Evolutionary conservation across 306 rosid species (phyloP), one percentile per base, ranked within the genome.

Genomic region (Quercus cerris): DNA sequence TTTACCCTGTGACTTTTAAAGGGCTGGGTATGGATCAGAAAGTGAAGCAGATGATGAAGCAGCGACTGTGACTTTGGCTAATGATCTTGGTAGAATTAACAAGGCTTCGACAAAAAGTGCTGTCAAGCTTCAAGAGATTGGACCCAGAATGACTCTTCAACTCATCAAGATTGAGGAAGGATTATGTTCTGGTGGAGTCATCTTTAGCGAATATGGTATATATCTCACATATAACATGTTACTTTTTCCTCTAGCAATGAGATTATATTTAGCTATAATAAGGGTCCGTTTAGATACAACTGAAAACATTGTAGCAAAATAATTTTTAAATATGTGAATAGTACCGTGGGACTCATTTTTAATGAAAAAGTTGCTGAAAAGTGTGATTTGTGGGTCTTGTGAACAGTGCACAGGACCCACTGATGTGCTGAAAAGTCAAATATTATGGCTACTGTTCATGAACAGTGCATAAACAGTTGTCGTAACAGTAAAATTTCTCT

Each of bases 31-130:
- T 87, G 99, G 94, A 72, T 95, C 98, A 68, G 99, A 95, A 86
- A 95, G 98, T 80, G 99, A 95, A 87, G 97, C 85, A 52, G 99
- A 95, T 57, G 99, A 93, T 6, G 99, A 95, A 83, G 97, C 98
- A 64, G 98, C 97, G 19, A 90, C 91, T 4, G 94, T 95, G 54
- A 91, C 98, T 38, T 74, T 95, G 84, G 72, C 93, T 51, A 88
- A 85, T 81, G 87, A 93, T 84, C 86, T 95, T 22, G 93, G 98
- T 59, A 85, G 99, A 81, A 88, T 91, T 31, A 93, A 95, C 75
- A 91, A 87, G 58, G 94, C 97, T 77, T 88, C 98, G 23, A 78
- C 90, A 0, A 95, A 91, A 90, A 95, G 98, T 89, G 98, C 99
- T 28, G 94, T 96, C 70, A 95, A 90, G 89, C 97, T 95, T 78